Conservation (phyloP, 75 land plant species). For the Pinus albicaulis region DNA sequence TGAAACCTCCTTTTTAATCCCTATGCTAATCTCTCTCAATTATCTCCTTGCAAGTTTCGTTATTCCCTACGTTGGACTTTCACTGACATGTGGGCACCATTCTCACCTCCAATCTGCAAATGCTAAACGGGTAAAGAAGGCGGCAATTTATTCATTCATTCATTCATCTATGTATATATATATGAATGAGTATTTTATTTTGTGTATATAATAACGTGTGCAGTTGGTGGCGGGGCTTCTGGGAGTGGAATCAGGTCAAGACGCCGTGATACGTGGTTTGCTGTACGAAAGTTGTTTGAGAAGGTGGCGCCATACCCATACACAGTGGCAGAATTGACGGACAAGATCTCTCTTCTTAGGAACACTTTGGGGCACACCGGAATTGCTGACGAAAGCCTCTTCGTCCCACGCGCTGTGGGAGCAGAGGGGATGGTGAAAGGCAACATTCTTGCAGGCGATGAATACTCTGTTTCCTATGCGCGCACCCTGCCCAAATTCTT, state of each 20-base stretch:
- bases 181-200: too few relatives aligned
- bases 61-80: conserved; percentile 51
- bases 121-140: neutral
- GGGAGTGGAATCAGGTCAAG: conserved; percentile 87
- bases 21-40: conserved; percentile 32
- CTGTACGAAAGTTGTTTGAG: conserved; percentile 36
- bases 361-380: conserved; percentile 36
- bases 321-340: conserved; percentile 68
- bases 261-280: conserved; percentile 61
- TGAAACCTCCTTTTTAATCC: conserved; percentile 49
- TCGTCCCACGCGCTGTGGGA: conserved; percentile 49
- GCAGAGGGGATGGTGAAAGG: conserved; percentile 38
- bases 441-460: conserved; percentile 55
- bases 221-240: conserved; percentile 58
- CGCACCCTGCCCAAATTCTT: conserved; percentile 63
- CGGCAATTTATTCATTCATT: too few relatives aligned
- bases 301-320: conserved; percentile 15
- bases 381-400: conserved; percentile 63
- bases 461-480: conserved; percentile 42
- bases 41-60: conserved; percentile 40
- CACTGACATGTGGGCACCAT: conserved; percentile 56
- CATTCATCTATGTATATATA: too few relatives aligned
- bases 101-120: conserved; percentile 25
- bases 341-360: conserved; percentile 49
- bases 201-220: neutral